Evolutionary conservation across 2,329 filamentous ascomycete genomes (phyloP).

Genomic region (Lasiodiplodia citricola): DNA sequence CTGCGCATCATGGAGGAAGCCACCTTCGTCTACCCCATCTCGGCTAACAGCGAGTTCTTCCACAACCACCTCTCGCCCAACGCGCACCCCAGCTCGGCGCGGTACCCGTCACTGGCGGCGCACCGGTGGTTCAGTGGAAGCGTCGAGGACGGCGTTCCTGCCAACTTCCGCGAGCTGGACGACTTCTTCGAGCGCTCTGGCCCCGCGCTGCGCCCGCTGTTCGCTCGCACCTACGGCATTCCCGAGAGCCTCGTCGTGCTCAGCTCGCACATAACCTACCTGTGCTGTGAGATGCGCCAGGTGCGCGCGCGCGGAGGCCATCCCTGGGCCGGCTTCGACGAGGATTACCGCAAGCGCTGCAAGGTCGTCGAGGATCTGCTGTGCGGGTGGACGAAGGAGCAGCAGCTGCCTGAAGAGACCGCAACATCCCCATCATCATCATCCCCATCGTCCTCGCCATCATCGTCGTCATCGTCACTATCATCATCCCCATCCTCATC

Average conservation of each 20-base stretch:
- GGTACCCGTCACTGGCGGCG: not conserved
- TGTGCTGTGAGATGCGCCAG: conserved; percentile 6
- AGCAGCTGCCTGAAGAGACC: not conserved
- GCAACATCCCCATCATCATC: not conserved
- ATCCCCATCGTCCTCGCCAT: not conserved
- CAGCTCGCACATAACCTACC: conserved; percentile 14
- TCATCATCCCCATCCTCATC: not conserved
- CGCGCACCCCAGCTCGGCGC: not conserved
- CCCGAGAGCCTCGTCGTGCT: conserved; percentile 10
- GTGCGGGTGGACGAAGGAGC: not conserved
- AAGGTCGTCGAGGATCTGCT: conserved; percentile 12
- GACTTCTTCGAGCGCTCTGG: conserved; percentile 2
- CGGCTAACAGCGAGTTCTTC: not conserved
- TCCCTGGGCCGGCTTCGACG: not conserved
- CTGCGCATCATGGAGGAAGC: conserved; percentile 10
- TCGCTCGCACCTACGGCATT: conserved; percentile 11
- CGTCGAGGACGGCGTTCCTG: not conserved
- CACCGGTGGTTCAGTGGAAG: conserved; percentile 8
- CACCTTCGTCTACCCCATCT: conserved; percentile 16
- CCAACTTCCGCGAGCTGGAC: conserved; percentile 4
- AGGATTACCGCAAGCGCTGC: not conserved
- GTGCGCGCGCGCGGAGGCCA: not conserved
- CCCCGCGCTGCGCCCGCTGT: not conserved
- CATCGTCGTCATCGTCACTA: not conserved
- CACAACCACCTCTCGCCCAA: not conserved